These are phyloP conservation scores for Trypanosoma avium DNA, from an alignment of 208 protist genomes.

Conservation along the genomic window DNA sequence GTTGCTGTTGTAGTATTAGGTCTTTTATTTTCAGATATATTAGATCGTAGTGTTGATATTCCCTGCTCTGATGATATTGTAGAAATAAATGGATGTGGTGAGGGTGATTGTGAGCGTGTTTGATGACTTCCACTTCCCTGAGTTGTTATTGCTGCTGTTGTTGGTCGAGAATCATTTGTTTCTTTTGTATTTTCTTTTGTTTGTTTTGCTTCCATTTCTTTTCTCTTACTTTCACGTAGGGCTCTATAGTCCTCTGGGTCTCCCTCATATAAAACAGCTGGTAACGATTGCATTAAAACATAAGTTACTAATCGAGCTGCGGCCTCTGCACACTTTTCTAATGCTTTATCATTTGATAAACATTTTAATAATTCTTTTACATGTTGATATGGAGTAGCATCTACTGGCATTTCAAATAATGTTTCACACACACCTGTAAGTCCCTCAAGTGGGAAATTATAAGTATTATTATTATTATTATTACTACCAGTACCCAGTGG, in stretches of 20 bases:
- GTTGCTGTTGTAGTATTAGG: too few relatives aligned
- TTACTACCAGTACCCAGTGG: too few relatives aligned
- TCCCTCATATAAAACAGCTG: conserved; percentile 38
- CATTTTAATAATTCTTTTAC: conserved; percentile 22
- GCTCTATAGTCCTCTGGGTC: conserved; percentile 34
- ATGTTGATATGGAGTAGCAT: conserved; percentile 11
- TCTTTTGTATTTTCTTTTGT: too few relatives aligned
- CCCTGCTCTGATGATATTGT: too few relatives aligned
- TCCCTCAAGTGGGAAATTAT: background rate
- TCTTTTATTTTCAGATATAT: too few relatives aligned
- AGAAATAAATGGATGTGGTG: too few relatives aligned
- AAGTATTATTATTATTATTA: background rate
- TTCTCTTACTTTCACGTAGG: conserved; percentile 8
- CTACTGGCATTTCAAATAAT: conserved; percentile 4
- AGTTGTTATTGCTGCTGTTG: too few relatives aligned
- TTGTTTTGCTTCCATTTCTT: conserved; percentile 5
- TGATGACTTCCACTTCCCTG: too few relatives aligned
- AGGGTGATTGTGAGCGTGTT: background rate
- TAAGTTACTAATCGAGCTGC: conserved; percentile 36
- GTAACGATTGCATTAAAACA: conserved; percentile 45
- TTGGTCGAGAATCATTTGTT: too few relatives aligned
- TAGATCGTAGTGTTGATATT: too few relatives aligned
- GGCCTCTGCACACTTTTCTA: conserved; percentile 33
- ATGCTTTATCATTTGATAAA: conserved; percentile 22
- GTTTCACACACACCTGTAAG: conserved; percentile 8